Conservation (phyloP, 1,284 basidiomycete species). For the Athelia psychrophila region DNA sequence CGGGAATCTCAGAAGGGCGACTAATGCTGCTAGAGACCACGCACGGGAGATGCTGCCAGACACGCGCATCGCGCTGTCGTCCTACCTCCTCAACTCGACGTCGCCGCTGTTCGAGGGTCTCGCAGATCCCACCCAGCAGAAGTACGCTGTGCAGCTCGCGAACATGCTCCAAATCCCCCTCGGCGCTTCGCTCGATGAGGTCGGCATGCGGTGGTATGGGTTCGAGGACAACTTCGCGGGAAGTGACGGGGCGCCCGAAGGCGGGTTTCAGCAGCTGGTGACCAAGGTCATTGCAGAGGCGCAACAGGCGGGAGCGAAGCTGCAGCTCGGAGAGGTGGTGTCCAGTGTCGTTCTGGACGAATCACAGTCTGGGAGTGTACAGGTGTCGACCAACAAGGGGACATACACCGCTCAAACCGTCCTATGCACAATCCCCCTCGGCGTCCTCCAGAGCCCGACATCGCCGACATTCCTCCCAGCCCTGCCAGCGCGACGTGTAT, state of each 20-base stretch:
- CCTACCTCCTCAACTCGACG: not conserved
- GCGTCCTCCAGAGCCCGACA: slow-evolving; percentile 9
- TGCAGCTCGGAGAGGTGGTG: not conserved
- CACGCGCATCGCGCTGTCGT: not conserved
- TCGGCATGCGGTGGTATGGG: slow-evolving; percentile 3
- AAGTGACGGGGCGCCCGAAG: slow-evolving; percentile 8
- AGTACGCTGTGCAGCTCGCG: not conserved
- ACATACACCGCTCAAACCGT: slow-evolving; percentile 3
- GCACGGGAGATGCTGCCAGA: not conserved
- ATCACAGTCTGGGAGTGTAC: not conserved
- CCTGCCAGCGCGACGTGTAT: slow-evolving; percentile 9
- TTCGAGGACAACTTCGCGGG: slow-evolving; percentile 7
- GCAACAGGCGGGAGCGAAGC: not conserved
- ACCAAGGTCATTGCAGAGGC: slow-evolving; percentile 3
- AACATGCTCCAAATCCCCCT: not conserved
- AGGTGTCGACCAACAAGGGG: not conserved
- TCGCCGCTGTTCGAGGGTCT: not conserved
- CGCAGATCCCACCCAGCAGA: not conserved
- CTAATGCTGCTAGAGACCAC: not conserved
- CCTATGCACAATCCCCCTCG: slow-evolving; percentile 16
- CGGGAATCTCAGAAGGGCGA: not conserved
- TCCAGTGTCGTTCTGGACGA: not conserved
- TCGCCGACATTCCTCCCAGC: slow-evolving; percentile 9
- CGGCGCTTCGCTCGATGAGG: not conserved
- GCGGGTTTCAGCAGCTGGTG: slow-evolving; percentile 7